Evolutionary conservation across 257 asterid genomes (phyloP).

Genomic region (Scutellaria minor): DNA sequence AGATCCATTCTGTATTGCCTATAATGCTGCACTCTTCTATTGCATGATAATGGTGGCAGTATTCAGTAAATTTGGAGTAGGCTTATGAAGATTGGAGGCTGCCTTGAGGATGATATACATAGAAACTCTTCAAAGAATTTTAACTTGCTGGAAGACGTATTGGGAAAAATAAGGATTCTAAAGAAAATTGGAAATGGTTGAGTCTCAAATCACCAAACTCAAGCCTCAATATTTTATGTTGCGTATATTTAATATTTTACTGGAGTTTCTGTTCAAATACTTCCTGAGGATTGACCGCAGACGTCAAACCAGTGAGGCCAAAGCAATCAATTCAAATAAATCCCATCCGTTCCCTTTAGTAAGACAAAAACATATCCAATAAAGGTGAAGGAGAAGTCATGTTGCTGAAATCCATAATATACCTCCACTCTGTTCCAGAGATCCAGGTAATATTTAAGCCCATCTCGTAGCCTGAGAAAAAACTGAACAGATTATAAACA

Average conservation of each 20-base stretch:
- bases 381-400: conserved; percentile 8
- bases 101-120: not conserved
- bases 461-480: conserved; percentile 61
- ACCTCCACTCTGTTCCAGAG: conserved; percentile 59
- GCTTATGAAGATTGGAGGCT: conserved; percentile 7
- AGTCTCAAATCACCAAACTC: conserved; percentile 12
- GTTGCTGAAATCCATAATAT: conserved; percentile 26
- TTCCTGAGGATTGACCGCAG: not conserved
- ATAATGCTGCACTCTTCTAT: conserved; percentile 11
- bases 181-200: not conserved
- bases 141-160: conserved; percentile 16
- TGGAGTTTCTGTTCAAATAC: conserved; percentile 1
- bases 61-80: not conserved
- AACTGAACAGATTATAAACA: conserved; percentile 23
- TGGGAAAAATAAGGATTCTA: not conserved
- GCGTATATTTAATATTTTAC: not conserved
- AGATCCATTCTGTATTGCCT: conserved; percentile 4
- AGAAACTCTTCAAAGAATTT: conserved; percentile 3
- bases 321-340: conserved; percentile 1
- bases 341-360: not conserved
- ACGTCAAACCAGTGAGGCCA: conserved; percentile 10
- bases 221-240: not conserved
- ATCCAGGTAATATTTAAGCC: conserved; percentile 64
- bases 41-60: not conserved
- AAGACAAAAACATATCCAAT: conserved; percentile 18